phyloP scores from a whole-genome alignment of 176 grass and related monocot species.

The Olyra latifolia region DNA sequence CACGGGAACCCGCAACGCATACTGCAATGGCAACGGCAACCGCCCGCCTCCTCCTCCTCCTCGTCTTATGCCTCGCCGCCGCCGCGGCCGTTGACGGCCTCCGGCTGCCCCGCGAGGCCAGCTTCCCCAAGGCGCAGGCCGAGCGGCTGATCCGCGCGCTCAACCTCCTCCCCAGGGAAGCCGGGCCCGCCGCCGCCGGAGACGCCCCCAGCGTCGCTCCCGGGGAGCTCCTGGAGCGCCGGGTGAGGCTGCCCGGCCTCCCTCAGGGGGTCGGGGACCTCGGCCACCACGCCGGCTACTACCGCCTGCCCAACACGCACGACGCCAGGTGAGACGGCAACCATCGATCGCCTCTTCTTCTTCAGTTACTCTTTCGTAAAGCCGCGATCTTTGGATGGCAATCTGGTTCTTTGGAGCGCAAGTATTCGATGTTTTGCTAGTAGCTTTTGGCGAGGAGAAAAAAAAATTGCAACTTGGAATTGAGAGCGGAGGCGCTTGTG shows the following conservation, averaged over 20 bases:
- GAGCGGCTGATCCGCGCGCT: constrained; percentile 76
- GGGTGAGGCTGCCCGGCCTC: constrained; percentile 48
- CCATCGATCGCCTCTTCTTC: too few species aligned
- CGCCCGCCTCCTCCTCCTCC: constrained; percentile 14
- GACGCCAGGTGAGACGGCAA: constrained; percentile 62
- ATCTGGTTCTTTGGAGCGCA: neutral
- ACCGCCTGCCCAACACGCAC: constrained; percentile 76
- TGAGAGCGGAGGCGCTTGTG: neutral
- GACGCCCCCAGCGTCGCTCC: neutral
- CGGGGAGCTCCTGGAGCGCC: constrained; percentile 70
- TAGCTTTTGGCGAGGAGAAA: neutral
- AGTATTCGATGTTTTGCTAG: neutral
- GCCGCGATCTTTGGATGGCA: neutral
- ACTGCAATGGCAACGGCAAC: neutral
- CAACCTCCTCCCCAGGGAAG: constrained; percentile 72
- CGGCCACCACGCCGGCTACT: constrained; percentile 94
- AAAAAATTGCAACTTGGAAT: neutral
- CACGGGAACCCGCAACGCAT: neutral
- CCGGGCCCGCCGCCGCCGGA: neutral
- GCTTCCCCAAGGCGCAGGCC: constrained; percentile 57
- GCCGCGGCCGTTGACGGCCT: neutral
- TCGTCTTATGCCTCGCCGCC: neutral
- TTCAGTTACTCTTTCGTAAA: neutral
- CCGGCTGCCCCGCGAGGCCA: constrained; percentile 41
- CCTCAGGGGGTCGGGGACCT: constrained; percentile 46